Evolutionary conservation across 305 asterid species (phyloP).

Genomic region (Fraxinus baroniana): DNA sequence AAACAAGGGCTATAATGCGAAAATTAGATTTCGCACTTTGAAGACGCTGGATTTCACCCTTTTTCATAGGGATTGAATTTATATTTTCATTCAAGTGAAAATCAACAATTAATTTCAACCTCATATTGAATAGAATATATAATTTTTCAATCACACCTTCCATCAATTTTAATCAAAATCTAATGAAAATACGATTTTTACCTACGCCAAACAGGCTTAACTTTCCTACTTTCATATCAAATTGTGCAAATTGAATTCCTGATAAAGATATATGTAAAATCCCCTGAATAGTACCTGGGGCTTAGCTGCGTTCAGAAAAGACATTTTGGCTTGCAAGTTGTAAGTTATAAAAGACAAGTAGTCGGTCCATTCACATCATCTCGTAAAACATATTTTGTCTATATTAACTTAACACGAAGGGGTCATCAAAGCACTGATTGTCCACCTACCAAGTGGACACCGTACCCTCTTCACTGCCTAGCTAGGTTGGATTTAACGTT

Average conservation of each 20-base stretch:
- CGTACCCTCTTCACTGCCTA: background rate
- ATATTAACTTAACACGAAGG: background rate
- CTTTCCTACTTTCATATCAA: no score
- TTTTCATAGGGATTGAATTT: no score
- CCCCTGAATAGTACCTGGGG: background rate
- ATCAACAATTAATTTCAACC: no score
- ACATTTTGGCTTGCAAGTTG: background rate
- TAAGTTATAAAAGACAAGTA: background rate
- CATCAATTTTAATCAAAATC: no score
- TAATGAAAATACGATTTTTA: no score
- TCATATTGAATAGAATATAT: no score
- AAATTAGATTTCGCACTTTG: background rate
- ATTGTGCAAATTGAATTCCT: background rate
- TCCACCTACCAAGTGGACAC: background rate
- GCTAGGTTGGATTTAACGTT: background rate
- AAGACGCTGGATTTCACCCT: no score
- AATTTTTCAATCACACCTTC: no score
- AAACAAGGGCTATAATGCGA: no score
- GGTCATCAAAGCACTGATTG: background rate
- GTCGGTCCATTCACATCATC: background rate
- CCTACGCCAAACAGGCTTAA: no score
- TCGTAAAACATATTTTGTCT: background rate
- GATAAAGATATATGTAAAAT: no score
- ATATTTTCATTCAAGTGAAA: no score
- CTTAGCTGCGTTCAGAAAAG: background rate